phyloP scores from a whole-genome alignment of 345 rosid species.

The Corchorus olitorius region DNA sequence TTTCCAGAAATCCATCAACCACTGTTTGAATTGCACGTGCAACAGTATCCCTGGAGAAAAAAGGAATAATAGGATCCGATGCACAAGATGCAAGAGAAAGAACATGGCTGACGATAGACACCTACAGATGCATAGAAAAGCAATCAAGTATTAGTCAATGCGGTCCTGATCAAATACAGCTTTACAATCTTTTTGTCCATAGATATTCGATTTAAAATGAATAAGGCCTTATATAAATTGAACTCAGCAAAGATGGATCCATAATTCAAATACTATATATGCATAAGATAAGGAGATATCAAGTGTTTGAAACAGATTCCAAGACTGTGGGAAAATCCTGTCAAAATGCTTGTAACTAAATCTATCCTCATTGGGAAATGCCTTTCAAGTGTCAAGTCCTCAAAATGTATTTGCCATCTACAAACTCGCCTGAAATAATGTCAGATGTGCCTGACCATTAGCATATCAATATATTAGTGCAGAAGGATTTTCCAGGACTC shows the following conservation, averaged over 20 bases:
- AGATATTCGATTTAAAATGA: neutral
- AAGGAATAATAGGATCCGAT: slow-evolving; percentile 67
- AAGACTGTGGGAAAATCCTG: neutral
- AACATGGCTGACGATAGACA: slow-evolving; percentile 79
- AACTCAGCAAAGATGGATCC: neutral
- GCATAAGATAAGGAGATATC: neutral
- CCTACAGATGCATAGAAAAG: slow-evolving; percentile 50
- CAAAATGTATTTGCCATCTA: neutral
- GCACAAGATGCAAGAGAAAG: slow-evolving; percentile 69
- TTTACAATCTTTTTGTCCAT: neutral
- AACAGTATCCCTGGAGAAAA: slow-evolving; percentile 62
- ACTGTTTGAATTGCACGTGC: slow-evolving; percentile 68
- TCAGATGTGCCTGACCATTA: neutral
- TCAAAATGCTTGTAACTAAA: neutral
- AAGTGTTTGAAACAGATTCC: neutral
- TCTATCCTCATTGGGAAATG: neutral
- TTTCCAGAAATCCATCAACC: slow-evolving; percentile 92
- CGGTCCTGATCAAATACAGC: neutral
- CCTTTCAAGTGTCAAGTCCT: neutral
- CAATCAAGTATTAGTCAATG: neutral
- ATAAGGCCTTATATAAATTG: neutral
- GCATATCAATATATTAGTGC: neutral
- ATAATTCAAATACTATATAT: neutral
- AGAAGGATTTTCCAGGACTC: neutral
- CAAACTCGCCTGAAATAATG: neutral